Base-by-base conservation (phyloP, 208 protist species). In the Trypanosoma caninum region DNA sequence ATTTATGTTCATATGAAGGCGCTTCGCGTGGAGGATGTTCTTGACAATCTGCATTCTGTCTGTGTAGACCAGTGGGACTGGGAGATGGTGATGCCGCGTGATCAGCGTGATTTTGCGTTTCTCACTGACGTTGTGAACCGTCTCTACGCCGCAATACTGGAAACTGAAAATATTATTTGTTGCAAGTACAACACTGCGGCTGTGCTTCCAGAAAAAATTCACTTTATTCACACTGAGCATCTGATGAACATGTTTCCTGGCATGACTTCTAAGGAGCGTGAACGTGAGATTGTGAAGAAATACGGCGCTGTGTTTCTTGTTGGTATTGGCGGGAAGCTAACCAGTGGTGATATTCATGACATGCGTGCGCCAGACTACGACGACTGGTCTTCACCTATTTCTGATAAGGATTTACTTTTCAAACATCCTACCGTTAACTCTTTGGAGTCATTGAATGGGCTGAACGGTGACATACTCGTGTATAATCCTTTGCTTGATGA, bases 31-130 rank as follows among this genome's bases (percentile, higher is more conserved):
- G 87, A 94, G 63, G 92, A 97, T 38, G 74, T 73, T 14, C 76
- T 97, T n/a, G 86, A 93, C 68, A 91, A 87, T 57, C 44, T 86
- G 31, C 92, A 97, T 65, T 95, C 87, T 35, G 71, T 97, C 31
- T 91, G 88, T 74, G 92, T 97, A 0, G 92, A 97, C 59, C 92
- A 97, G 72, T 97, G 89, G 87, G 92, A 97, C 73, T 97, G 92
- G 92, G 89, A 97, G 72, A 67, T 74, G 16, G 84, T 91, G 20
- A 95, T 97, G 69, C 30, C 5, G 20, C 25, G 57, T 8, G 57
- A 74, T 11, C 61, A 95, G 13, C 77, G 92, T 44, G 86, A 57
- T 37, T 50, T 91, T 28, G 75, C 85, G 3, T 91, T 84, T 67
- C 66, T 97, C 33, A 66, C 83, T 64, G 55, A 66, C 13, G 87